Percentiles rank a stretch among this genome's conserved stretches.
These are phyloP conservation scores for Botryotinia globosa DNA, from an alignment of 2,329 filamentous ascomycete species.

Conservation along the genomic window DNA sequence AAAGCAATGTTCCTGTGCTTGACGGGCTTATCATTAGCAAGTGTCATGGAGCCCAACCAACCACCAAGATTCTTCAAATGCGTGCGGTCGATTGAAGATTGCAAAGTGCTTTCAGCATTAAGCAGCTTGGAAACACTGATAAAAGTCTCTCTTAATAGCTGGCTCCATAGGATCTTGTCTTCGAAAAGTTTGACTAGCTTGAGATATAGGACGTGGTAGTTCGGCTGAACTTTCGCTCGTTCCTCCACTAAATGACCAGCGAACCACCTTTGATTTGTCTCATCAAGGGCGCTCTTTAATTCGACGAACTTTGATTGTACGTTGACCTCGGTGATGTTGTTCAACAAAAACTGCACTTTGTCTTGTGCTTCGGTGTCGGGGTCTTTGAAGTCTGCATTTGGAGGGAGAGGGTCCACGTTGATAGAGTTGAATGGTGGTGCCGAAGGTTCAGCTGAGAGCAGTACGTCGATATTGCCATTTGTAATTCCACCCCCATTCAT, in stretches of 20 bases:
- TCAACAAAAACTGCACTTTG: conserved; percentile 91
- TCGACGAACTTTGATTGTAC: conserved; percentile 80
- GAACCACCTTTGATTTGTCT: conserved; percentile 92
- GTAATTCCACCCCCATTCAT: conserved; percentile 51
- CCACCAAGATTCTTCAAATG: conserved; percentile 90
- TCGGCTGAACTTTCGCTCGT: conserved; percentile 94
- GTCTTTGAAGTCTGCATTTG: conserved; percentile 68
- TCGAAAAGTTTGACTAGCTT: conserved; percentile 82
- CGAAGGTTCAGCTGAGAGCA: conserved; percentile 55
- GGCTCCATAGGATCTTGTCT: conserved; percentile 74
- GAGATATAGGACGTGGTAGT: conserved; percentile 91
- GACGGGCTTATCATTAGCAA: conserved; percentile 92
- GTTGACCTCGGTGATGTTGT: conserved; percentile 92
- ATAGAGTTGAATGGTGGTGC: conserved; percentile 75
- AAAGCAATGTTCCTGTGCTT: conserved; percentile 96
- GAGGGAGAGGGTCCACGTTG: conserved; percentile 67
- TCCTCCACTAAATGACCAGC: conserved; percentile 92
- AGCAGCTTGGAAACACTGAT: conserved; percentile 81
- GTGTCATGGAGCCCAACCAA: conserved; percentile 90
- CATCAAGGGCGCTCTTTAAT: conserved; percentile 72
- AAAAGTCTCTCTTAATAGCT: conserved; percentile 92
- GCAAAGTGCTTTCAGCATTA: conserved; percentile 84
- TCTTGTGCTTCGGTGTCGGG: conserved; percentile 84
- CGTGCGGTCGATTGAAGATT: conserved; percentile 77
- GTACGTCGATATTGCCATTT: conserved; percentile 70